Percentiles rank a stretch among this genome's conserved stretches.
Conservation (phyloP, 2,329 filamentous ascomycete species). For the Diaporthe nobilis region DNA sequence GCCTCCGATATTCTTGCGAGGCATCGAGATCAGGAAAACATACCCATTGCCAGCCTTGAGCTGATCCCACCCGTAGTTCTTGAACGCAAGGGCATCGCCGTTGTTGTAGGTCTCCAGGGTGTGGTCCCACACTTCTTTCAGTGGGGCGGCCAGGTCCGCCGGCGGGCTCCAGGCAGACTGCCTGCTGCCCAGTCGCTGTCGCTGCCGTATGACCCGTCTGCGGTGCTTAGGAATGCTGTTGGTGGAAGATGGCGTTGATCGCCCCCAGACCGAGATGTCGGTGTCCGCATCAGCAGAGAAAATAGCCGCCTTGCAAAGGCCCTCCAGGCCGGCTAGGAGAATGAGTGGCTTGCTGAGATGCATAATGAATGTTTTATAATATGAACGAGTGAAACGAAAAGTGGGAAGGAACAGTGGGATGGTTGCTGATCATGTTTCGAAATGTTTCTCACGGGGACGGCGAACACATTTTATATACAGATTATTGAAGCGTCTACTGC, state of each 20-base stretch:
- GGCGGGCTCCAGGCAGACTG: constrained; percentile 9
- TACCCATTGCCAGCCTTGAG: constrained; percentile 14
- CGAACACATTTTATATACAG: not conserved
- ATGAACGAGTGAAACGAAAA: constrained; percentile 25
- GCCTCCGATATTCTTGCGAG: too few relatives aligned
- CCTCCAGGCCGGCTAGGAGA: constrained; percentile 29
- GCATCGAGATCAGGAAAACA: not conserved
- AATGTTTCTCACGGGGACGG: not conserved
- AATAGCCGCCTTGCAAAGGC: constrained; percentile 15
- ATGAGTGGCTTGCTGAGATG: constrained; percentile 30
- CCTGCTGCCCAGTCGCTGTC: not conserved
- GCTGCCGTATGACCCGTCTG: not conserved
- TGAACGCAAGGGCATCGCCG: not conserved
- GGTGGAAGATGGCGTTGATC: not conserved
- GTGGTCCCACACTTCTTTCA: constrained; percentile 29
- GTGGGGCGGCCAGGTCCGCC: not conserved
- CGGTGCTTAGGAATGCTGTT: not conserved
- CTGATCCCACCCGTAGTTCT: constrained; percentile 23
- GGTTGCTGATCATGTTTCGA: not conserved
- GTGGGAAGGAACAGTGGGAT: not conserved
- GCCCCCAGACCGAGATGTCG: constrained; percentile 16
- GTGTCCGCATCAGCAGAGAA: constrained; percentile 21
- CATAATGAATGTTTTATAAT: constrained; percentile 30
- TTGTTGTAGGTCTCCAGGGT: constrained; percentile 23
- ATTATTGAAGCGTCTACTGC: not conserved